Conservation (phyloP, 2,329 filamentous ascomycete species). For the Sporothrix schenckii region DNA sequence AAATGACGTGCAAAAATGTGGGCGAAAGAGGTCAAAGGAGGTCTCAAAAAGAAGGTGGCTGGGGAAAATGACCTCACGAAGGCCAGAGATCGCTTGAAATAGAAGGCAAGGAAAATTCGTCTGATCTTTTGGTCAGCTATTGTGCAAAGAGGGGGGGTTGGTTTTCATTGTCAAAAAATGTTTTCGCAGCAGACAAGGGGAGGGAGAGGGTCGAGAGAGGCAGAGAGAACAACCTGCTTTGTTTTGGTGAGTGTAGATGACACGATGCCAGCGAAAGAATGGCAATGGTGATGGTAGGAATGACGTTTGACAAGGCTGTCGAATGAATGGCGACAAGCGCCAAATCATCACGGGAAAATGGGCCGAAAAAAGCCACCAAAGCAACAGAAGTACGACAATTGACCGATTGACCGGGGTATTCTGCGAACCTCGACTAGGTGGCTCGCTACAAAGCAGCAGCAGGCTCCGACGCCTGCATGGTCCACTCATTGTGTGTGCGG, state of each 20-base stretch:
- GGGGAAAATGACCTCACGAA: slow-evolving; percentile 9
- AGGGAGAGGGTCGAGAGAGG: neutral
- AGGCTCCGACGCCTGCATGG: neutral
- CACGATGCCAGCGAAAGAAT: neutral
- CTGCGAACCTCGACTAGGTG: slow-evolving; percentile 11
- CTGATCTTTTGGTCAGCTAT: slow-evolving; percentile 17
- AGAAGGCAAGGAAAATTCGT: neutral
- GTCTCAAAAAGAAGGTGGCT: slow-evolving; percentile 17
- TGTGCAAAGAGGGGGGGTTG: neutral
- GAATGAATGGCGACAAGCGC: neutral
- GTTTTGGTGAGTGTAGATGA: neutral
- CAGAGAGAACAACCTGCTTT: neutral
- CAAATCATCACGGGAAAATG: slow-evolving; percentile 9
- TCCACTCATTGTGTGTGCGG: neutral
- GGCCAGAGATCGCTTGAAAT: neutral
- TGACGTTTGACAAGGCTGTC: slow-evolving; percentile 19
- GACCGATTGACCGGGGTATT: neutral
- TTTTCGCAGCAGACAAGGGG: neutral
- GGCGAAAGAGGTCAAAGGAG: neutral
- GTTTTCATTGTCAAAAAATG: neutral
- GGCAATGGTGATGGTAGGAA: neutral
- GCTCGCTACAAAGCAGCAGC: neutral
- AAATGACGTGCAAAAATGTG: neutral
- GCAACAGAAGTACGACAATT: neutral
- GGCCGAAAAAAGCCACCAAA: neutral